Evolutionary conservation across 2,329 filamentous ascomycete genomes (phyloP), one percentile per base, ranked within the genome.

Genomic region (Triangularia setosa): DNA sequence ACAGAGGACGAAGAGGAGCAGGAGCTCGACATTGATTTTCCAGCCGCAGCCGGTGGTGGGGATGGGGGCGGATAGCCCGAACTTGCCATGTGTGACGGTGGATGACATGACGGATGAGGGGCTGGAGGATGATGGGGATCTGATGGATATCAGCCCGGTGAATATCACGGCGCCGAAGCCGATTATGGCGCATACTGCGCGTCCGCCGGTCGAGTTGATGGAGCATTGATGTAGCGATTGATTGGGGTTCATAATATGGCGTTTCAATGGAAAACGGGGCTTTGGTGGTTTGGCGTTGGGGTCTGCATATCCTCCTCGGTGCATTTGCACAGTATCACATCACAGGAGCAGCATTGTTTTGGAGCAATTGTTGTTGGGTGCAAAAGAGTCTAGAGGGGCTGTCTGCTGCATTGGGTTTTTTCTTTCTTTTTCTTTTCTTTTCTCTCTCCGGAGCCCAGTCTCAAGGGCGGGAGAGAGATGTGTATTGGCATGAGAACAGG

Each of bases 121-220:
- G 7, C 40, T 53, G 35, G 58, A 28, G 35, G 58, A 60, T 23
- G 58, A 60, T 52, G 81, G 81, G 1, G 58, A 60, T 52, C 81
- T 81, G 1, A 76, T 78, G 28, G 68, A 66, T n/a, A 72, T 81
- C 67, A 79, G 79, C 72, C 69, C 81, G 58, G 62, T 40, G 33
- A 35, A 27, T 14, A 53, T 59, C n/a, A 14, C 48, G 62, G 73
- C 63, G 66, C 71, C 72, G 23, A 81, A 79, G 70, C 79, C 83
- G 21, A 84, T 87, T 67, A 73, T 83, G 76, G 83, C 84, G 24
- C 85, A 89, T 70, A 90, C 88, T 2, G 69, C 83, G 1, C 79
- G 87, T 58, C 88, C 88, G 23, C 87, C 87, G 0, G 80, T 90
- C 7, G 88, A 90, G 79, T 77, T 90, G 68, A 89, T 90, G 83